These are phyloP conservation scores for Bacidia rubella DNA, from an alignment of 495 filamentous ascomycete species.

Conservation along the genomic window DNA sequence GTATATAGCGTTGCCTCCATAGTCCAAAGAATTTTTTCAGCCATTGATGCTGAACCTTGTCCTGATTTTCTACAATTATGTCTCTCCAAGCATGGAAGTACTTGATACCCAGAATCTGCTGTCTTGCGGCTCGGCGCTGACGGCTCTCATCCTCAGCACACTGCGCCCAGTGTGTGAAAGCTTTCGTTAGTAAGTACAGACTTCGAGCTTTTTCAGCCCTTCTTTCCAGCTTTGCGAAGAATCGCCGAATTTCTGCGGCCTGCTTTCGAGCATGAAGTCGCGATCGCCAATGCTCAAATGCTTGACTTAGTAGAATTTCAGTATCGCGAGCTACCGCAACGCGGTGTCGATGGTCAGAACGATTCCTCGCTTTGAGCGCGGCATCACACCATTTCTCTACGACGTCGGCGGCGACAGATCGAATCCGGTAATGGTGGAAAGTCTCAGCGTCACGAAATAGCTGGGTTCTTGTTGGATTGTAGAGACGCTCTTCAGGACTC, in stretches of 20 bases:
- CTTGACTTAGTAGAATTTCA: conserved; percentile 38
- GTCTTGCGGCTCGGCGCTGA: conserved; percentile 44
- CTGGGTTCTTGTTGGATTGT: conserved; percentile 41
- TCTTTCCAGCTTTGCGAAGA: conserved; percentile 46
- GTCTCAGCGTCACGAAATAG: conserved; percentile 44
- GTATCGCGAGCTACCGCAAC: conserved; percentile 40
- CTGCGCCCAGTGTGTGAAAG: conserved; percentile 62
- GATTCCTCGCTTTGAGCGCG: conserved; percentile 31
- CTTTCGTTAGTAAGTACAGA: conserved; percentile 53
- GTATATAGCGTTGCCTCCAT: conserved; percentile 37
- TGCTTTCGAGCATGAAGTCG: conserved; percentile 35
- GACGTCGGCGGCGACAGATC: conserved; percentile 32
- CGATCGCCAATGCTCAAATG: conserved; percentile 45
- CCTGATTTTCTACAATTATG: conserved; percentile 55
- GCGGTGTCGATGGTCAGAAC: conserved; percentile 32
- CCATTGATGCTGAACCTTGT: conserved; percentile 51
- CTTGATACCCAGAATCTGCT: conserved; percentile 54
- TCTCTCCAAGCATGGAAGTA: conserved; percentile 69
- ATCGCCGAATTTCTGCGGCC: conserved; percentile 39
- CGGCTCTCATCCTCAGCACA: conserved; percentile 45
- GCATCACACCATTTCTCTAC: conserved; percentile 42
- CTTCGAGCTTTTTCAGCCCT: conserved; percentile 49
- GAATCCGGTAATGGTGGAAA: conserved; percentile 40
- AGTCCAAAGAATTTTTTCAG: conserved; percentile 41
- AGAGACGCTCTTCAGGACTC: conserved; percentile 17